Base-by-base conservation (phyloP, 106 monocot species). In the Acorus calamus region DNA sequence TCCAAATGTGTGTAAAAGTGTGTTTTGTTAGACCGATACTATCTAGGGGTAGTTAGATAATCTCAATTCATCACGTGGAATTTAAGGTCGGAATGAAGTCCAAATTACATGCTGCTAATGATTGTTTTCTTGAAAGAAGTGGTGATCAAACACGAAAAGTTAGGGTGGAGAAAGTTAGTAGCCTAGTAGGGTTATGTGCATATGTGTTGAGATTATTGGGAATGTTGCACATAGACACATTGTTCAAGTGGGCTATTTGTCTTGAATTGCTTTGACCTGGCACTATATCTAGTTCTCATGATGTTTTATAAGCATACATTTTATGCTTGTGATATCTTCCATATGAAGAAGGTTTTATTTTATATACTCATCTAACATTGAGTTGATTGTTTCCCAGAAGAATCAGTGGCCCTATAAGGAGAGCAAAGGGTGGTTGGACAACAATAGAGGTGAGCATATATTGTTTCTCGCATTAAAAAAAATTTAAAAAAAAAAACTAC, bases 341-440 rank as follows among this genome's bases (percentile, higher is more conserved):
- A 28, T 0, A 28, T 28, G 28, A 28, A 28, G 28, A 28, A 28
- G 28, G 28, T 28, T 28, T 28, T 28, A 28, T 28, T 28, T 28
- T 28, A 28, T 28, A 28, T 28, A 28, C 28, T 28, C 28, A 28
- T 28, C 28, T 42, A 55, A 47, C 46, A 47, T 59, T 77, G 44
- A 63, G 53, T 3, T 50, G 45, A 51, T 70, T 3, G 11, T 50
- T 42, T 74, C 59, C 11, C 71, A 96, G 94, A 84, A 76, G 90
- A 64, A 82, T 76, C 46, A 89, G 77, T 77, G 94, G 94, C 8
- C 94, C 94, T 53, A 85, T 87, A 78, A 87, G 94, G 76, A 72
- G 94, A 80, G 94, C 94, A 49, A 89, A 90, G 71, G 90, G 94
- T 62, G 94, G 94, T 61, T 96, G 90, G 90, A 96, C 94, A 50